A percentile compares a stretch with the other conserved stretches of the same genome.
These are phyloP conservation scores for Phenoliferia sp. DNA, from an alignment of 1,284 basidiomycete genomes.

Conservation along the genomic window DNA sequence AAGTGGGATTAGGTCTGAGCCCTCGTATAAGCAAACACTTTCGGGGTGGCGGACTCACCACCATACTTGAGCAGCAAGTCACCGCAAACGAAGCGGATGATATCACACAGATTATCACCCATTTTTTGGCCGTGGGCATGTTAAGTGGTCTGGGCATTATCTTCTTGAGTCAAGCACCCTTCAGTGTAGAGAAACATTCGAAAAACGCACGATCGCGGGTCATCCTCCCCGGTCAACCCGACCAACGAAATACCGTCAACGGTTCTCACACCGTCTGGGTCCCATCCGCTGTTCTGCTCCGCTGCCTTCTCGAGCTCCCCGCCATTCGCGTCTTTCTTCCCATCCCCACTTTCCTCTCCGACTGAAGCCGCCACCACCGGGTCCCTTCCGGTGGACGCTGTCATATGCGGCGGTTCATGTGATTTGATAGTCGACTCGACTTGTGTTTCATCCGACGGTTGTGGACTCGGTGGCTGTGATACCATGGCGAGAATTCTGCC, in stretches of 20 bases:
- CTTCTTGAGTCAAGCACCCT: not conserved
- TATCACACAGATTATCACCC: conserved; percentile 7
- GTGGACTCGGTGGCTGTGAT: too few relatives aligned
- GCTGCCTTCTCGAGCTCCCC: not conserved
- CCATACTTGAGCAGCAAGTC: conserved; percentile 64
- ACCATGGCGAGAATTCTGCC: too few relatives aligned
- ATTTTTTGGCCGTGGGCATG: conserved; percentile 3
- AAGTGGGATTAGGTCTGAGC: not conserved
- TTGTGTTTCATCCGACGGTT: not conserved
- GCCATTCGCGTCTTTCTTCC: not conserved
- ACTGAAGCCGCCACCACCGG: too few relatives aligned
- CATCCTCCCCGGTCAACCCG: conserved; percentile 14
- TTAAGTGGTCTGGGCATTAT: conserved; percentile 20
- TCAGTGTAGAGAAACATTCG: not conserved
- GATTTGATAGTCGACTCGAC: not conserved
- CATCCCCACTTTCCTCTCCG: too few relatives aligned
- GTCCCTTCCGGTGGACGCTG: too few relatives aligned
- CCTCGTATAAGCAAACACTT: not conserved
- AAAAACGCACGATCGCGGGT: conserved; percentile 13
- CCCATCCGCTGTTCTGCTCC: conserved; percentile 12
- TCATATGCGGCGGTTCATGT: not conserved
- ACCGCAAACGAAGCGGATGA: conserved; percentile 40
- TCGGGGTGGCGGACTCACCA: conserved; percentile 4
- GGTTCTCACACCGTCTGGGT: conserved; percentile 23
- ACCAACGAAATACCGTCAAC: conserved; percentile 27